Evolutionary conservation across 1,139 yeast species (phyloP).

Genomic region (Torulaspora globosa): DNA sequence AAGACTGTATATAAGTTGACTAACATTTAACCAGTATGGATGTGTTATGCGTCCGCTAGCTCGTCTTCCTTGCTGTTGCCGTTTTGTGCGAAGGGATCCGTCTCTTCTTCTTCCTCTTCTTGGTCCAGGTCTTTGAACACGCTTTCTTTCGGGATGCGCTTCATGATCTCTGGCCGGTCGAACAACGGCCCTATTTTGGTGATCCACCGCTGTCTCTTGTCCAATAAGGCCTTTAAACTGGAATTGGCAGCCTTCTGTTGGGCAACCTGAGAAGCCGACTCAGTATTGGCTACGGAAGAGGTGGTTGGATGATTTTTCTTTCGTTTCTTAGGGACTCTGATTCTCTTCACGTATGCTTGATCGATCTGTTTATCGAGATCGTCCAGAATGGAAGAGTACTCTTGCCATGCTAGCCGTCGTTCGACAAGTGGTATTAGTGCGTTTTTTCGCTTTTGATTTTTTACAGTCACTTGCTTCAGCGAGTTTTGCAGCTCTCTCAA

Average conservation of each 20-base stretch:
- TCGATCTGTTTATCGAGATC: constrained; percentile 96
- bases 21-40: neutral
- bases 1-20: neutral
- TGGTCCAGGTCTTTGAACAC: constrained; percentile 57
- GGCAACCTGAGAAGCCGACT: constrained; percentile 41
- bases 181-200: constrained; percentile 83
- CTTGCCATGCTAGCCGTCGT: constrained; percentile 93
- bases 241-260: constrained; percentile 60
- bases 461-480: constrained; percentile 54
- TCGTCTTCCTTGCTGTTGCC: constrained; percentile 35
- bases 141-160: constrained; percentile 64
- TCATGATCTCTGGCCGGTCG: constrained; percentile 62
- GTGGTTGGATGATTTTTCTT: constrained; percentile 48
- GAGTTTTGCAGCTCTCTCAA: constrained; percentile 68
- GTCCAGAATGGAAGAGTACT: constrained; percentile 81
- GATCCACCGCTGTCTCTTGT: constrained; percentile 86
- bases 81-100: constrained; percentile 29
- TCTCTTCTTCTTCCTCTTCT: constrained; percentile 46
- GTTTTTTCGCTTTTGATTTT: constrained; percentile 66
- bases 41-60: constrained; percentile 14
- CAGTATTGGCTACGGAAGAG: constrained; percentile 32
- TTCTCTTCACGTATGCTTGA: constrained; percentile 82
- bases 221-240: constrained; percentile 73
- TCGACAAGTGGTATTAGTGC: constrained; percentile 70
- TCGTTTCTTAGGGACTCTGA: constrained; percentile 77